Evolutionary conservation across 2,329 filamentous ascomycete genomes (phyloP).

Genomic region (Pyrenochaeta sp.): DNA sequence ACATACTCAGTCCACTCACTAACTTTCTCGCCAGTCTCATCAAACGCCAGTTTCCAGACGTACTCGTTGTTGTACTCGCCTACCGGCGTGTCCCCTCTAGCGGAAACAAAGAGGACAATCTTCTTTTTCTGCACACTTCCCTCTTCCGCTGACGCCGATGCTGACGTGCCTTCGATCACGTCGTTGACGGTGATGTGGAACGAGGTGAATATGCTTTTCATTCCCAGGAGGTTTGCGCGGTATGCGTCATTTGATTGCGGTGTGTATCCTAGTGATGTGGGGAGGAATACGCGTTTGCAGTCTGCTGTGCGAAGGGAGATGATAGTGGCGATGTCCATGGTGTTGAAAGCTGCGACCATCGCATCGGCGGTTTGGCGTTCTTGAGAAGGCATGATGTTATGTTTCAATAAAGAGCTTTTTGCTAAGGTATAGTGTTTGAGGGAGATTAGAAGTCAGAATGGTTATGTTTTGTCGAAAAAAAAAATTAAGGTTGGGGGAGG

Average conservation of each 20-base stretch:
- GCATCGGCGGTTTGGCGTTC: constrained; percentile 40
- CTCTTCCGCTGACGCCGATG: neutral
- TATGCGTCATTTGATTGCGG: constrained; percentile 35
- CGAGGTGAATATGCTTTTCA: constrained; percentile 40
- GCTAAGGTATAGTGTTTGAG: neutral
- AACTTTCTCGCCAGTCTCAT: constrained; percentile 20
- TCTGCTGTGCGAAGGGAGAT: constrained; percentile 35
- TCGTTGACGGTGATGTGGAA: constrained; percentile 43
- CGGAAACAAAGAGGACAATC: constrained; percentile 45
- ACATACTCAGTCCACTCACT: constrained; percentile 37
- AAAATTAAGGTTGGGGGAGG: neutral
- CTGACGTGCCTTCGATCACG: constrained; percentile 37
- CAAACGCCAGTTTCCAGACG: constrained; percentile 39
- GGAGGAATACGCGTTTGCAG: constrained; percentile 40
- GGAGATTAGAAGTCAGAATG: neutral
- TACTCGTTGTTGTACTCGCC: constrained; percentile 37
- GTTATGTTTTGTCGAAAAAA: neutral
- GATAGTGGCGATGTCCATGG: constrained; percentile 38
- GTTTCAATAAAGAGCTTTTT: neutral
- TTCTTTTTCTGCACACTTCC: constrained; percentile 9
- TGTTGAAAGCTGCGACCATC: constrained; percentile 43
- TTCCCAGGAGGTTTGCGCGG: constrained; percentile 25
- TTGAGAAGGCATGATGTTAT: constrained; percentile 20
- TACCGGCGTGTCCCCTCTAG: constrained; percentile 39
- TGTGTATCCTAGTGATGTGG: constrained; percentile 29